phyloP scores from a whole-genome alignment of 1,139 yeast genomes.

The Petasospora fabianii region DNA sequence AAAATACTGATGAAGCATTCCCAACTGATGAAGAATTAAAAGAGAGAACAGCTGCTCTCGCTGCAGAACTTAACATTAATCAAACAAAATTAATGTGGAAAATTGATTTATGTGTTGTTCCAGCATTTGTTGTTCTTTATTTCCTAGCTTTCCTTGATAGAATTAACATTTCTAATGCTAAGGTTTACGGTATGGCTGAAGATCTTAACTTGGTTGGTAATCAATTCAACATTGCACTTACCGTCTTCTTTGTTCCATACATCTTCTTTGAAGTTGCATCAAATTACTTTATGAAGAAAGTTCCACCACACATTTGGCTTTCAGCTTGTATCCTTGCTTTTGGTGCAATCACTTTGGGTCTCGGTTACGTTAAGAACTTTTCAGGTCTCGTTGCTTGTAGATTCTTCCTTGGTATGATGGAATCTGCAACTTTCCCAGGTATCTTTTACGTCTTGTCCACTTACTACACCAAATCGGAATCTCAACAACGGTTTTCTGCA shows the following conservation, averaged over 20 bases:
- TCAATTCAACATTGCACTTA: constrained; percentile 32
- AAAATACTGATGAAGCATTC: constrained; percentile 6
- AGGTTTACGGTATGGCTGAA: constrained; percentile 38
- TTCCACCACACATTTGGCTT: constrained; percentile 48
- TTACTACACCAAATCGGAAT: constrained; percentile 39
- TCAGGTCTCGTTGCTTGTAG: constrained; percentile 46
- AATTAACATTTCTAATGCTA: constrained; percentile 53
- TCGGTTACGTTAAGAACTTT: constrained; percentile 43
- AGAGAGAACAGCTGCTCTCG: constrained; percentile 35
- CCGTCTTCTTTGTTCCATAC: constrained; percentile 37
- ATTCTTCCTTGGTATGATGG: constrained; percentile 49
- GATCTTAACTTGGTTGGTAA: constrained; percentile 47
- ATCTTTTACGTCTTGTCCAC: constrained; percentile 40
- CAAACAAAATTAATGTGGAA: constrained; percentile 43
- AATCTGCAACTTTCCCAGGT: constrained; percentile 54
- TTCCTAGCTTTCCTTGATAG: constrained; percentile 57
- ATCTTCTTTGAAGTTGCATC: constrained; percentile 54
- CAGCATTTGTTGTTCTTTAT: constrained; percentile 50
- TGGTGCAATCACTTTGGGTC: constrained; percentile 43
- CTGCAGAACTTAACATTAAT: constrained; percentile 39
- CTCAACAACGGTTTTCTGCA: constrained; percentile 37
- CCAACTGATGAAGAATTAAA: constrained; percentile 22
- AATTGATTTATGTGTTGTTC: constrained; percentile 50
- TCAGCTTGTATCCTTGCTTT: constrained; percentile 35
- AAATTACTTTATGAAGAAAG: constrained; percentile 41